Percentiles rank a stretch among this genome's conserved stretches.
phyloP scores from a whole-genome alignment of 106 monocot species.

The Hemerocallis citrina region DNA sequence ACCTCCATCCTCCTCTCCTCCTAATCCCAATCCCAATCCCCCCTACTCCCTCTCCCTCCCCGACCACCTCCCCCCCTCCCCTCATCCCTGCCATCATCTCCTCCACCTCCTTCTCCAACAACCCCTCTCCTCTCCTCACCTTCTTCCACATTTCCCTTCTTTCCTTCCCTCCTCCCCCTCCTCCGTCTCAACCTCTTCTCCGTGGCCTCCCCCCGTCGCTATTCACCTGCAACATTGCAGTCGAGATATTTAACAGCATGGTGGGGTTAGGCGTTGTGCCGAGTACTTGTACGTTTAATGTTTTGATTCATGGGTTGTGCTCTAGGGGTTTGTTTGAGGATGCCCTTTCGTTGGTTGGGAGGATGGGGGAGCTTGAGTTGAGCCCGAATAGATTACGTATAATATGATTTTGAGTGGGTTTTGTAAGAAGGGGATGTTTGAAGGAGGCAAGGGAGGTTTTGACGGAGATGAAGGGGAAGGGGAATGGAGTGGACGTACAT shows the following conservation, averaged over 20 bases:
- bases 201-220: slow-evolving; percentile 34
- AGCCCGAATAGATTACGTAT: slow-evolving; percentile 57
- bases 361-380: slow-evolving; percentile 29
- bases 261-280: slow-evolving; percentile 47
- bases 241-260: slow-evolving; percentile 30
- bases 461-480: slow-evolving; percentile 54
- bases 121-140: slow-evolving; percentile 29
- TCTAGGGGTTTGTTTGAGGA: slow-evolving; percentile 31
- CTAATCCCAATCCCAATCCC: slow-evolving; percentile 21
- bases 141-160: slow-evolving; percentile 29
- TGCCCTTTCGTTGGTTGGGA: slow-evolving; percentile 34
- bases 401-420: slow-evolving; percentile 65
- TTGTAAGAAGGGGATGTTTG: slow-evolving; percentile 58
- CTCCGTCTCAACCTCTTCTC: slow-evolving; percentile 34
- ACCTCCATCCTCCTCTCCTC: slow-evolving; percentile 27
- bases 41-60: slow-evolving; percentile 20
- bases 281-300: slow-evolving; percentile 53
- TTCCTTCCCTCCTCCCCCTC: slow-evolving; percentile 22
- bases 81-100: slow-evolving; percentile 28
- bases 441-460: slow-evolving; percentile 48
- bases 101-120: slow-evolving; percentile 17
- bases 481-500: slow-evolving; percentile 57
- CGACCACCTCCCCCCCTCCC: slow-evolving; percentile 43
- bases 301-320: slow-evolving; percentile 44
- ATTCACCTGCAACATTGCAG: slow-evolving; percentile 21